Conservation (phyloP, 2,329 filamentous ascomycete genomes). For the Fusarium fujikuroi region DNA sequence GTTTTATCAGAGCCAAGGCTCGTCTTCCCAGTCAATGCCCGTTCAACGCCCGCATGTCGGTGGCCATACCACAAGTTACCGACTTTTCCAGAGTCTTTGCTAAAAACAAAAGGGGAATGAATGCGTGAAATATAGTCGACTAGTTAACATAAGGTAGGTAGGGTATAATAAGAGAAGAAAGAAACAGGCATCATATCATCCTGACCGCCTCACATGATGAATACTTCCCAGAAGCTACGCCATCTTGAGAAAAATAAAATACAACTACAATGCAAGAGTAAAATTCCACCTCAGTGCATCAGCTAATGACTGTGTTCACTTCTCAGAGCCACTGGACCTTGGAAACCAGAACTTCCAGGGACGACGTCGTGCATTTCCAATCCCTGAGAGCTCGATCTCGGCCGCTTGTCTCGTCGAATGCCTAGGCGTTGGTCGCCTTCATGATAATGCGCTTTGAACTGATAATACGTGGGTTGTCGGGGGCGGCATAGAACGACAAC, state of each 20-base stretch:
- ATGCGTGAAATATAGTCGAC: constrained; percentile 24
- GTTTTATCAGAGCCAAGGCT: constrained; percentile 14
- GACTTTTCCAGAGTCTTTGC: constrained; percentile 29
- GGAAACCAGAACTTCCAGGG: constrained; percentile 59
- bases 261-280: constrained; percentile 18
- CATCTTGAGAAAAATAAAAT: constrained; percentile 3
- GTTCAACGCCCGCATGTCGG: constrained; percentile 23
- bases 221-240: constrained; percentile 44
- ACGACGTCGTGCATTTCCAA: constrained; percentile 80
- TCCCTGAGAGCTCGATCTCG: constrained; percentile 70
- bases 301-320: constrained; percentile 45
- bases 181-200: constrained; percentile 40
- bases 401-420: constrained; percentile 50
- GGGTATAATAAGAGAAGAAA: constrained; percentile 37
- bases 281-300: constrained; percentile 4
- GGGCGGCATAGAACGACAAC: constrained; percentile 83
- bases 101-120: constrained; percentile 12
- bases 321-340: constrained; percentile 63
- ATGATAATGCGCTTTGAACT: constrained; percentile 81
- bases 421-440: constrained; percentile 89
- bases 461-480: constrained; percentile 86
- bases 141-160: constrained; percentile 26
- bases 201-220: constrained; percentile 31
- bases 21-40: not conserved
- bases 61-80: not conserved